phyloP scores from a whole-genome alignment of 352 stramenopile genomes.

The Globisporangium alternatum region DNA sequence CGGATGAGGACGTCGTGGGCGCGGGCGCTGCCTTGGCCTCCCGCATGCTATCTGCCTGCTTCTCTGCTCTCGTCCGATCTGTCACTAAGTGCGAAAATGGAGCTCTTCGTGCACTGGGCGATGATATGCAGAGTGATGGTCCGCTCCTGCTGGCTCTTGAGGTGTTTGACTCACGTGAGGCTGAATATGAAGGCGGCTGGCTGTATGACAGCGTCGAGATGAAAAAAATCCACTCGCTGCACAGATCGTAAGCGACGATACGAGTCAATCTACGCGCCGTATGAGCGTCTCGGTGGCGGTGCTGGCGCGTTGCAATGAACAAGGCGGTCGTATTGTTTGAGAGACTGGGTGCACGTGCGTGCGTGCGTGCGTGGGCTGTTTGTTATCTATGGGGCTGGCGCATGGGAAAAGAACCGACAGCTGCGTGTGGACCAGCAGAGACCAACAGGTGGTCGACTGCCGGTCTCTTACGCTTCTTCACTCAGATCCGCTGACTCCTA shows the following conservation, averaged over 20 bases:
- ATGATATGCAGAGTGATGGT: slow-evolving; percentile 2
- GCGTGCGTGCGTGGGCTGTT: no score
- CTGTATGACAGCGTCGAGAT: no score
- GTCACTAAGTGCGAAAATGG: background rate
- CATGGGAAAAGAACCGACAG: background rate
- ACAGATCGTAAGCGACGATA: background rate
- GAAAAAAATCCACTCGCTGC: background rate
- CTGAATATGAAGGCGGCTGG: no score
- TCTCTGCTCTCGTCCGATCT: background rate
- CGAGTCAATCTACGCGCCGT: no score
- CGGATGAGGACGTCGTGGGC: slow-evolving; percentile 1
- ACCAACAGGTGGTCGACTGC: no score
- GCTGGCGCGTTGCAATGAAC: no score
- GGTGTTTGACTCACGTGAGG: no score
- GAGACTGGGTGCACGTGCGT: background rate
- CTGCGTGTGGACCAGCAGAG: background rate
- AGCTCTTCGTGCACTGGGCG: background rate
- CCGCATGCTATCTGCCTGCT: background rate
- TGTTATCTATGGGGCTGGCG: no score
- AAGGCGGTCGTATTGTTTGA: background rate
- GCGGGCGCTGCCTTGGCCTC: background rate
- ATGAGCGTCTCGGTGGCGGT: no score
- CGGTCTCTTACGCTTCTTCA: background rate
- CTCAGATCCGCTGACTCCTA: background rate
- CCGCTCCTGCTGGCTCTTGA: background rate